Evolutionary conservation across 2,329 filamentous ascomycete species (phyloP), one percentile per base, ranked within the genome.

Genomic region (Aspergillus floridensis): DNA sequence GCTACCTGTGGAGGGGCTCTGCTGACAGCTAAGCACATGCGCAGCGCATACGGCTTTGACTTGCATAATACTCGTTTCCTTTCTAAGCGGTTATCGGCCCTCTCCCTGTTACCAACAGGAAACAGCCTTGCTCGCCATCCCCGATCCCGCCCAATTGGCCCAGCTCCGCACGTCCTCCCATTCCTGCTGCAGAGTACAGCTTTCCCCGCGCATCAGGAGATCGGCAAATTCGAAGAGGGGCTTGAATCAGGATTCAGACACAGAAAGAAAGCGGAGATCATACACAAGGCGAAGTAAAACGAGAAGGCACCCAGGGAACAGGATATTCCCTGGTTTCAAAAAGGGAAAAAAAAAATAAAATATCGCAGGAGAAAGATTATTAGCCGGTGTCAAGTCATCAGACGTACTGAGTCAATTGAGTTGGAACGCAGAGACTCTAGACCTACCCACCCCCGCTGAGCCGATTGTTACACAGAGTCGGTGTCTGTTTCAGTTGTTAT

Each of bases 161-260:
- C 60, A 62, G 62, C 66, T 69, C 61, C 62, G 62, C 68, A 70
- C 66, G 63, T 55, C 61, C 58, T 65, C 57, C 63, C 63, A 62
- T 63, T 63, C 63, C 53, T 69, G 68, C 54, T 68, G 69, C 66
- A 69, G 67, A 63, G 63, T 59, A 63, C 68, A 73, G 70, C 69
- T 72, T 74, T 67, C 72, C 70, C 72, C 69, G 69, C 72, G 68
- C 62, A 68, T 61, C 61, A 68, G 62, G 67, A 66, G 69, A 74
- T 73, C 70, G 63, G 65, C 70, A 59, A 62, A 56, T 63, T 35
- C 57, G 56, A 69, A 68, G 68, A 70, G 67, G 68, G 66, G 65
- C 67, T 59, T 60, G 57, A 63, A 54, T 35, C 51, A 55, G 61
- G 63, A 59, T 50, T 67, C 57, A 51, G 47, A 67, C 66, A 66